Percentiles rank a stretch among this genome's conserved stretches.
Evolutionary conservation across 495 filamentous ascomycete species (phyloP).

Genomic region (Penicillium crystallinum): DNA sequence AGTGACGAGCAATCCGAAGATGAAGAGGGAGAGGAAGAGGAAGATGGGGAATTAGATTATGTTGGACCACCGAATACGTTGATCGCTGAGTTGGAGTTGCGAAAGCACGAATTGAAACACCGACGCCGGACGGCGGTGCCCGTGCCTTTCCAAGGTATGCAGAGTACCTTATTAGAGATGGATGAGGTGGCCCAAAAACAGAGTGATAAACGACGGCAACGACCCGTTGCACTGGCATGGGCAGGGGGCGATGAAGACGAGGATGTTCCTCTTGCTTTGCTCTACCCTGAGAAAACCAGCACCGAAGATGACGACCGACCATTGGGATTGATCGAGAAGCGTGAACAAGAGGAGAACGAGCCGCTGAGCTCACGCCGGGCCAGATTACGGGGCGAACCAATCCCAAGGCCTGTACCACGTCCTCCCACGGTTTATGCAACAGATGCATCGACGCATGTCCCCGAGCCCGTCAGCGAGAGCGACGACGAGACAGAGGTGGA

Average conservation of each 20-base stretch:
- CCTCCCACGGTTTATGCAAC: slow-evolving; percentile 35
- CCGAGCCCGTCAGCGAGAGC: slow-evolving; percentile 25
- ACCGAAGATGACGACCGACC: slow-evolving; percentile 60
- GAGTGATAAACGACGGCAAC: slow-evolving; percentile 64
- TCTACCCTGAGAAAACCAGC: slow-evolving; percentile 60
- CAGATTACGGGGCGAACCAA: slow-evolving; percentile 59
- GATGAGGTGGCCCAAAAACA: slow-evolving; percentile 88
- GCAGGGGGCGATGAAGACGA: slow-evolving; percentile 69
- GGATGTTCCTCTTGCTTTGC: slow-evolving; percentile 77
- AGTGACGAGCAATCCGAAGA: slow-evolving; percentile 19
- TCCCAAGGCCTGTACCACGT: slow-evolving; percentile 27
- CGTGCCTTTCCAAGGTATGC: slow-evolving; percentile 64
- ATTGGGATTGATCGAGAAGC: slow-evolving; percentile 76
- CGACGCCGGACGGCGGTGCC: slow-evolving; percentile 65
- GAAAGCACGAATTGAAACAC: slow-evolving; percentile 76
- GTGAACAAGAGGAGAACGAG: slow-evolving; percentile 86
- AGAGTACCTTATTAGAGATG: slow-evolving; percentile 83
- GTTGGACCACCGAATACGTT: slow-evolving; percentile 79
- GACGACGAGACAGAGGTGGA: slow-evolving; percentile 75
- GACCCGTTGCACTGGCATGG: slow-evolving; percentile 84
- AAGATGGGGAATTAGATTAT: slow-evolving; percentile 46
- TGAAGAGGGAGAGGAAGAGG: slow-evolving; percentile 33
- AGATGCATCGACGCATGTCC: slow-evolving; percentile 8
- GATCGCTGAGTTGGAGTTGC: slow-evolving; percentile 83
- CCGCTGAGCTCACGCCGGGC: slow-evolving; percentile 76